Percentiles rank a stretch among this genome's conserved stretches.
phyloP scores from a whole-genome alignment of 306 rosid species.

The Trifolium dubium region DNA sequence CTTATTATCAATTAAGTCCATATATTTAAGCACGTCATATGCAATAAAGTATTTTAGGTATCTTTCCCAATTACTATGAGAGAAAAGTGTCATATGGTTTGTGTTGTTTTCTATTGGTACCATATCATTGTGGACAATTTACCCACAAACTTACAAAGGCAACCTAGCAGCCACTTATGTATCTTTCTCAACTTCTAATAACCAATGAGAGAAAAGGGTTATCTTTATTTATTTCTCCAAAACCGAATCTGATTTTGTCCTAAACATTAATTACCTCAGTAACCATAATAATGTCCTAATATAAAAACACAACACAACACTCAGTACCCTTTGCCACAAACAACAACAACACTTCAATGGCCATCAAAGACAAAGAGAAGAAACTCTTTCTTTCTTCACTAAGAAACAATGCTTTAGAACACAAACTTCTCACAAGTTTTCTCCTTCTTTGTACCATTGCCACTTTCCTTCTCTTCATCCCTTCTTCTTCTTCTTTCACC shows the following conservation, averaged over 20 bases:
- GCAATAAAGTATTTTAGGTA: too few species aligned
- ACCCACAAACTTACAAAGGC: too few species aligned
- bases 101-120: too few species aligned
- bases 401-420: constrained; percentile 62
- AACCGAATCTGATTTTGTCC: not conserved
- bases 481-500: constrained; percentile 78
- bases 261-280: not conserved
- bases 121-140: too few species aligned
- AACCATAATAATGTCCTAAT: not conserved
- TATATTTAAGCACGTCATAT: too few species aligned
- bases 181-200: not conserved
- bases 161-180: too few species aligned
- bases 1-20: too few species aligned
- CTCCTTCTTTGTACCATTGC: constrained; percentile 67
- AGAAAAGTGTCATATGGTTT: too few species aligned
- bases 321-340: not conserved
- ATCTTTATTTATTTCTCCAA: not conserved
- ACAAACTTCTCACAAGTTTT: constrained; percentile 63
- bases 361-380: constrained; percentile 59
- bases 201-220: not conserved
- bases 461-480: constrained; percentile 77
- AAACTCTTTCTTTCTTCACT: constrained; percentile 47
- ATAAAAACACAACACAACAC: not conserved
- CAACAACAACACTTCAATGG: constrained; percentile 33
- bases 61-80: too few species aligned